Base-by-base conservation (phyloP, 2,329 filamentous ascomycete species). In the Curvularia spicifera region DNA sequence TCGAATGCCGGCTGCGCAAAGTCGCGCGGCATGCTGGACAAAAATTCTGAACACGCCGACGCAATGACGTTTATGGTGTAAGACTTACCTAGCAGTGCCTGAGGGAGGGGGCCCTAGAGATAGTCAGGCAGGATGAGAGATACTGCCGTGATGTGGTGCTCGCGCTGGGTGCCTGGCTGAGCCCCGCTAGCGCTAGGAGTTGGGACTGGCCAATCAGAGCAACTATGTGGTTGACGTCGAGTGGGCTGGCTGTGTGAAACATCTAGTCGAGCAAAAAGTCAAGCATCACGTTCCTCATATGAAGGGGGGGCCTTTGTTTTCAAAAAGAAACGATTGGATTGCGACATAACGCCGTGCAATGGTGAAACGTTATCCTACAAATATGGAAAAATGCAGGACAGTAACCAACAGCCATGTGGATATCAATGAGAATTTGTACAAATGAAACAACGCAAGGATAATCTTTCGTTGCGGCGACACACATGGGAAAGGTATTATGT, bases 91-190 rank as follows among this genome's bases (percentile, higher is more conserved):
- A 29, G 28, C 31, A 48, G 52, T 57, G 44, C 57, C 53, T 56
- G 52, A 59, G 43, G 12, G n/a, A 28, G 35, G 33, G 22, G n/a
- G 53, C 43, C 50, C 51, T 56, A 49, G 57, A 39, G 56, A 59
- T 51, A 37, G 51, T 56, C 63, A 55, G 63, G 63, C 60, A 65
- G 62, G 62, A 64, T 65, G 63, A 65, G 63, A 65, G 63, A 63
- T 65, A 65, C 63, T 56, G 57, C 63, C 63, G 63, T 65, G 63
- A 65, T 59, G 63, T 59, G 63, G 57, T 60, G 59, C 55, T 56
- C 58, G 59, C 61, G 61, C 59, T 51, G 61, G 40, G 35, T 39
- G 44, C 51, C 48, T 39, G 13, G 29, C 43, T 13, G 37, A 43
- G 31, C 20, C 20, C 40, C 46, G 20, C 51, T 58, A 58, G 44